These are phyloP conservation scores for Alectoria sarmentosa DNA, from an alignment of 495 filamentous ascomycete genomes.

Conservation along the genomic window DNA sequence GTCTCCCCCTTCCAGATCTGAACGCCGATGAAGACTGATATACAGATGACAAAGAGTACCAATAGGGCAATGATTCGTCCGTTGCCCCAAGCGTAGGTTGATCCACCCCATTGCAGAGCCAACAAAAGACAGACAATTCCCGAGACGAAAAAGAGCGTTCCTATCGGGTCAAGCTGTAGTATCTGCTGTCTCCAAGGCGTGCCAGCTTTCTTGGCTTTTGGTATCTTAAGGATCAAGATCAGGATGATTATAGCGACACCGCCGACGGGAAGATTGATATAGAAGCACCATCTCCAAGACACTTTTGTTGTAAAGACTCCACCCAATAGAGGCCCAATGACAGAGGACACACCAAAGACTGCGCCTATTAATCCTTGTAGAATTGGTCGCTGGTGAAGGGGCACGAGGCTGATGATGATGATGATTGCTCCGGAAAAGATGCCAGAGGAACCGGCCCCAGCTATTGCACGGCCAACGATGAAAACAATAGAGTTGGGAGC, in stretches of 20 bases:
- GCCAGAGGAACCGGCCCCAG: constrained; percentile 46
- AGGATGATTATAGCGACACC: constrained; percentile 43
- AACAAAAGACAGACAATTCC: constrained; percentile 48
- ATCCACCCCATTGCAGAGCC: constrained; percentile 56
- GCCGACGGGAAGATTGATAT: constrained; percentile 57
- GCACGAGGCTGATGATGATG: constrained; percentile 50
- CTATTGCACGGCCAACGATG: constrained; percentile 55
- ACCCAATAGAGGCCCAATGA: constrained; percentile 37
- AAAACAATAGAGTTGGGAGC: constrained; percentile 62
- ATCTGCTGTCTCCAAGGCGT: constrained; percentile 38
- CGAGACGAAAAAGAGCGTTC: constrained; percentile 45
- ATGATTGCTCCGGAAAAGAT: constrained; percentile 46
- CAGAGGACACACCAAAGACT: constrained; percentile 50
- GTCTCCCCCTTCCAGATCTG: constrained; percentile 39
- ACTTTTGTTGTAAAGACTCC: constrained; percentile 31
- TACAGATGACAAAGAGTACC: constrained; percentile 39
- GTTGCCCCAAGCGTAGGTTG: constrained; percentile 47
- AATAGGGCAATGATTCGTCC: constrained; percentile 48
- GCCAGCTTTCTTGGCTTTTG: constrained; percentile 31
- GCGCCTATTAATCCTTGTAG: constrained; percentile 42
- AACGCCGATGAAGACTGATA: constrained; percentile 39
- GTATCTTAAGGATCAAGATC: constrained; percentile 40
- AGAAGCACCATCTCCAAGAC: constrained; percentile 55
- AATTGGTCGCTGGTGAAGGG: constrained; percentile 43
- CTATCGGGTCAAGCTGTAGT: constrained; percentile 41